Base-by-base conservation (phyloP, 73 alveolate genomes). In the Symbiodinium pilosum region DNA sequence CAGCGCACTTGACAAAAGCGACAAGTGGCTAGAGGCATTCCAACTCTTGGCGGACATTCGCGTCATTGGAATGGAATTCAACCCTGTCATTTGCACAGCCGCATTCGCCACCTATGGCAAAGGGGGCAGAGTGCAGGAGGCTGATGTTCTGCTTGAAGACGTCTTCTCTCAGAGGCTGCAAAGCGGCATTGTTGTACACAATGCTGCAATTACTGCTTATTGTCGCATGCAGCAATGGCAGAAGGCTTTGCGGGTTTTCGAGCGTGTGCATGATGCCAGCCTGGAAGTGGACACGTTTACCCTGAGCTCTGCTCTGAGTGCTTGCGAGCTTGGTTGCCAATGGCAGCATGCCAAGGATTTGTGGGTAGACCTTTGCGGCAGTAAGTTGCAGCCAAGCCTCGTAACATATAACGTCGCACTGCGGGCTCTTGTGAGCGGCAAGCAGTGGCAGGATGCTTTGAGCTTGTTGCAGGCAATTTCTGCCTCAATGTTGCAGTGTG, bases 351-450 rank as follows among this genome's bases (percentile, higher is more conserved):
- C 95, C 5, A n/a, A 40, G 71, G 69, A 28, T 40, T n/a, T 68
- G 28, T 88, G 73, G 39, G 32, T 47, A 5, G 39, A 34, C 30
- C 73, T 41, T 26, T 24, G 14, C 40, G 42, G 34, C 68, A 26
- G 95, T 34, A 38, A 68, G 75, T 40, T 87, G 94, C 86, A 41
- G 86, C 44, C 47, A 38, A 88, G 75, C 28, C 73, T 44, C 0
- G 47, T 88, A 64, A 88, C 95, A 86, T 87, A 28, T 85, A 87
- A 87, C 42, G 73, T 52, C 7, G 94, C 94, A 34, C 41, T 87
- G 64, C 41, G 36, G 51, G 84, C 86, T 8, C 30, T 38, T 26
- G 68, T 34, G 36, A 86, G 41, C 39, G 83, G 84, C 41, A 52
- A 9, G 2, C 94, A 32, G 43, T 87, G 94, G 94, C 94, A 54